Evolutionary conservation across 495 filamentous ascomycete species (phyloP), one percentile per base, ranked within the genome.

Genomic region (Thermothielavioides terrestris): DNA sequence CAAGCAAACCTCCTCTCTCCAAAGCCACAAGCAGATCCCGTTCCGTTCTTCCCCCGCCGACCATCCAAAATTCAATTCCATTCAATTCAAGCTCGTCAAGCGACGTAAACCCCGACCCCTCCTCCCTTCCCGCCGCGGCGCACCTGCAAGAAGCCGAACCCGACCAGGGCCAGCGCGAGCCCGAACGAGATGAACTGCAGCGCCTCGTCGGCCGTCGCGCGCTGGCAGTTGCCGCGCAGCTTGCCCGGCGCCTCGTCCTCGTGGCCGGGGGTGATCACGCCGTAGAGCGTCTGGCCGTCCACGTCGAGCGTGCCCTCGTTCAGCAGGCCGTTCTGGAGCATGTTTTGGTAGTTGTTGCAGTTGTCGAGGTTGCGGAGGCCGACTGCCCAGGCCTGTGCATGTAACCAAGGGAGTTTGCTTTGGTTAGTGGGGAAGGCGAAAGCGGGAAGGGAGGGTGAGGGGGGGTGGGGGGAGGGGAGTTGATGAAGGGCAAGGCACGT

Each of bases 301-400:
- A 40, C 41, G 8, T 50, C 39, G 12, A 37, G 12, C 18, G 57
- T 64, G 5, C 71, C 72, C 3, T 63, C 58, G 42, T 63, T 73
- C 2, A 73, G 45, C 4, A 73, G 52, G 12, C 41, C 48, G 54
- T 69, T 72, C 3, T 42, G 0, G 22, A 45, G 52, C 18, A 64
- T 60, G 1, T 1, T 1, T 28, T 65, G 37, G 14, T 46, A 43
- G 8, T 34, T 25, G 34, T 28, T 44, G 14, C 50, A 61, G 65
- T 73, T 75, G 43, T 55, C 57, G 2, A 65, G 52, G 10, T 59
- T 42, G 9, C 64, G 58, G 15, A 78, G 62, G 6, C 68, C 64
- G 45, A 73, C 40, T 3, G 75, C 74, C 59, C 70, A 68, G 28
- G 72, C 67, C 77, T 78, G 48, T 27, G 27, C 26, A n/a, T 4